Evolutionary conservation across 192 early-diverging fungal genomes (phyloP), one percentile per base, ranked within the genome.

Genomic region (Coemansia sp.): DNA sequence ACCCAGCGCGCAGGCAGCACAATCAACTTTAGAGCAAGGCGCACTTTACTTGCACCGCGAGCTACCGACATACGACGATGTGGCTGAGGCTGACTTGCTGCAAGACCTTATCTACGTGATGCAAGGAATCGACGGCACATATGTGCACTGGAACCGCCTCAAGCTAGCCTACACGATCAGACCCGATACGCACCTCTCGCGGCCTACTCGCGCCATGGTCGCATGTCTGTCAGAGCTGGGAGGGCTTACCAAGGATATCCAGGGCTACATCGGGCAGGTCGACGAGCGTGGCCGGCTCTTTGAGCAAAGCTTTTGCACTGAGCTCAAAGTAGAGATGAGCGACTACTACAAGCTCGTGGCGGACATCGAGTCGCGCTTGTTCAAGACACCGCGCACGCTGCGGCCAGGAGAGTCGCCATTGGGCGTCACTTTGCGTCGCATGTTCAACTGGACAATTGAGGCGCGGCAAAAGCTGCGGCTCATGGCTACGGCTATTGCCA

Each of bases 101-200:
- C 88, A 89, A 4, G 97, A 99, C 65, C 74, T 97, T 53, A 85
- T 99, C 4, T 99, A 89, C 72, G 86, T 96, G 16, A 91, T 97
- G 77, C 97, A 99, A 74, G 97, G 93, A 0, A 92, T 99, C 55
- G 90, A 97, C 75, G 97, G 97, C 32, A 86, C 86, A 60, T 90
- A 88, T 66, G 83, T 97, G 16, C 87, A 86, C 59, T 94, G 85
- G 66, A 86, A 90, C 61, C 20, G 64, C 9, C 62, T 67, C 8
- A 50, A 68, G 4, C 78, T 83, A 13, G 75, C 83, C 0, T 95
- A 87, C 64, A 65, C 67, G 1, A 69, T 95, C 16, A 75, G 84
- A 53, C 68, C 79, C 2, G 82, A 84, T 41, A 86, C 88, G 66
- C 61, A 69, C 34, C 69, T 84, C 8, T 71, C 73, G 15, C 66